Evolutionary conservation across 441 rosid genomes (phyloP).

Genomic region (Populus hybrid): DNA sequence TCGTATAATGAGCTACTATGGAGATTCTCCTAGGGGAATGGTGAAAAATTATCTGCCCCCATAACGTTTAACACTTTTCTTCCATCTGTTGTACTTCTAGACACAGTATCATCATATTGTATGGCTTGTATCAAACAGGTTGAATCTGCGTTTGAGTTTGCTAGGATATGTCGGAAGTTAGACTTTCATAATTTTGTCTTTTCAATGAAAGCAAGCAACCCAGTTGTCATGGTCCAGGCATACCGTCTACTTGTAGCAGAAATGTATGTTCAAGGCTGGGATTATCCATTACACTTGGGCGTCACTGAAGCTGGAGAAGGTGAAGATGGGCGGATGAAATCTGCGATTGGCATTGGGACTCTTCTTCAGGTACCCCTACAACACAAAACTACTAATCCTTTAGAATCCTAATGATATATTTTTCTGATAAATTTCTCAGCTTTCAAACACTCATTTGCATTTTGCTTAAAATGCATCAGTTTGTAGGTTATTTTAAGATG

Average conservation of each 20-base stretch:
- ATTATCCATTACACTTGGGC: constrained; percentile 93
- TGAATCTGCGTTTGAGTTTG: constrained; percentile 97
- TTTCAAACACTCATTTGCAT: neutral
- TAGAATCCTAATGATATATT: neutral
- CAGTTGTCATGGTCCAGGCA: constrained; percentile 96
- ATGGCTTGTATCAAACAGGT: constrained; percentile 50
- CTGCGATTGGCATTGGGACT: constrained; percentile 96
- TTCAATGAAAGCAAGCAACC: constrained; percentile 99
- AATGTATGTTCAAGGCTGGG: constrained; percentile 98
- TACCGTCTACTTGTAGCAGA: constrained; percentile 92
- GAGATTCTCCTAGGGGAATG: constrained; percentile 99
- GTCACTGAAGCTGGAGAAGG: constrained; percentile 99
- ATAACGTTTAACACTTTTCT: constrained; percentile 12
- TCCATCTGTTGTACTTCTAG: constrained; percentile 1
- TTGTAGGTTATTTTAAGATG: neutral
- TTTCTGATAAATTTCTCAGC: neutral
- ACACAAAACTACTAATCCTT: constrained; percentile 4
- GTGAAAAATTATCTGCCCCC: constrained; percentile 35
- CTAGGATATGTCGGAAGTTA: constrained; percentile 85
- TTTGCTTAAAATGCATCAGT: neutral
- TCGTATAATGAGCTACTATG: constrained; percentile 96
- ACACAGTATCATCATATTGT: constrained; percentile 17
- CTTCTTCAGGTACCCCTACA: constrained; percentile 70
- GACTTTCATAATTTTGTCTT: constrained; percentile 94
- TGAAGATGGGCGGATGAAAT: constrained; percentile 98